Percentiles rank a stretch among this genome's conserved stretches.
These are phyloP conservation scores for Penicillium atrosanguineum DNA, from an alignment of 495 filamentous ascomycete species.

Conservation along the genomic window DNA sequence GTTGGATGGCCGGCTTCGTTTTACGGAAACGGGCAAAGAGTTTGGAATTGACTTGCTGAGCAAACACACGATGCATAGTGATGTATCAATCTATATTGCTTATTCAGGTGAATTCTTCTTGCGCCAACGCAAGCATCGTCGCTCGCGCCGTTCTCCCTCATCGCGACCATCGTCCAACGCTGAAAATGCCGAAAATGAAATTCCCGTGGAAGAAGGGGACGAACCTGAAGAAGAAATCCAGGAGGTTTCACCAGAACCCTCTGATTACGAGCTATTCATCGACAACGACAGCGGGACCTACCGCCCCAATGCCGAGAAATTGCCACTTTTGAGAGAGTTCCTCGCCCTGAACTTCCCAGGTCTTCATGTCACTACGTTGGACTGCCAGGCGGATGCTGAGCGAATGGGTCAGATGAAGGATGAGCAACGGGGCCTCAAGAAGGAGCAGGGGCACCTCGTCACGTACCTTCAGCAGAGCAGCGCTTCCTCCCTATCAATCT, in stretches of 20 bases:
- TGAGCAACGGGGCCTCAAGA: constrained; percentile 61
- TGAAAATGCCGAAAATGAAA: constrained; percentile 12
- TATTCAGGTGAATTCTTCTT: constrained; percentile 94
- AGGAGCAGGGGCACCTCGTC: constrained; percentile 58
- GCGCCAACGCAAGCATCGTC: constrained; percentile 55
- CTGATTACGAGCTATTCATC: constrained; percentile 81
- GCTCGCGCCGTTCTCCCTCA: constrained; percentile 21
- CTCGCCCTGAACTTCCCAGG: constrained; percentile 70
- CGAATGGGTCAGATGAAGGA: constrained; percentile 59
- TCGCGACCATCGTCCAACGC: constrained; percentile 4
- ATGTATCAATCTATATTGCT: constrained; percentile 85
- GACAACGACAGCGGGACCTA: constrained; percentile 97
- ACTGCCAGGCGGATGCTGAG: constrained; percentile 64
- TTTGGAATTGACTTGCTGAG: constrained; percentile 88
- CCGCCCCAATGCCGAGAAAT: constrained; percentile 70
- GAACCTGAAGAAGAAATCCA: constrained; percentile 37
- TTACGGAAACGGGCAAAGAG: constrained; percentile 92
- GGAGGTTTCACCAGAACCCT: constrained; percentile 52
- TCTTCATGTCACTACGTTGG: constrained; percentile 64
- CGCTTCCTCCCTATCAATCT: constrained; percentile 54
- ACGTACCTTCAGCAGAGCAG: constrained; percentile 64
- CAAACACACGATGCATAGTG: constrained; percentile 94
- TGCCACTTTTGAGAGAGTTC: constrained; percentile 68
- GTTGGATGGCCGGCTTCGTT: constrained; percentile 78
- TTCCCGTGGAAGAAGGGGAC: constrained; percentile 46